Evolutionary conservation across 805 yeast genomes (phyloP), one percentile per base, ranked within the genome.

Genomic region (Candida caryicola): DNA sequence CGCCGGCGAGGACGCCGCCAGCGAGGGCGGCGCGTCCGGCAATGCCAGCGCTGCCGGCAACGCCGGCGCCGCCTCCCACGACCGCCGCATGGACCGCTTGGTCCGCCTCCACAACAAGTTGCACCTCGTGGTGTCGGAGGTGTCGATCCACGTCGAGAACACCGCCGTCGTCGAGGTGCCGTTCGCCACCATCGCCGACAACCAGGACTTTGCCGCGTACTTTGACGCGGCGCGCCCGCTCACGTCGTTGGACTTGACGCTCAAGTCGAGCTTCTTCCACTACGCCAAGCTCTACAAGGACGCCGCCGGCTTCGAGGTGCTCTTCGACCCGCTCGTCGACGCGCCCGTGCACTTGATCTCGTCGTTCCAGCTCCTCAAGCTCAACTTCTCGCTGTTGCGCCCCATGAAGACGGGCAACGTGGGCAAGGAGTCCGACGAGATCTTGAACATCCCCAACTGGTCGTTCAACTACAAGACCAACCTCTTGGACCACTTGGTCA

Each of bases 231-330:
- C 39, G 6, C 36, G 23, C 12, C 64, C 64, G 8, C 31, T 35
- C 5, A 46, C 56, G 9, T 54, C 55, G 1, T 44, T 62, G 16
- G 59, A 57, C 8, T 29, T 64, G n/a, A 29, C 29, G n/a, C 37
- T 52, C 14, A 62, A 60, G 36, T 54, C 64, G 3, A 29, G 51
- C 4, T 60, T 56, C 10, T 54, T 57, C 28, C 66, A 52, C 39
- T 46, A 46, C 29, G 44, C 45, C 31, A 46, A 54, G 37, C 30
- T 64, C 26, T 32, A 45, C 14, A 28, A 50, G 19, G 40, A 49
- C 36, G 42, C 69, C 8, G 71, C 74, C 3, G 74, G 74, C 1
- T 69, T 59, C 43, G 66, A 65, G 29, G 60, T 61, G 4, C 49
- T 66, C 13, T 69, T 69, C 46, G 55, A 62, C 34, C 48, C 62